Conservation (phyloP, 176 grass and related monocot species). For the Carex littledalei region DNA sequence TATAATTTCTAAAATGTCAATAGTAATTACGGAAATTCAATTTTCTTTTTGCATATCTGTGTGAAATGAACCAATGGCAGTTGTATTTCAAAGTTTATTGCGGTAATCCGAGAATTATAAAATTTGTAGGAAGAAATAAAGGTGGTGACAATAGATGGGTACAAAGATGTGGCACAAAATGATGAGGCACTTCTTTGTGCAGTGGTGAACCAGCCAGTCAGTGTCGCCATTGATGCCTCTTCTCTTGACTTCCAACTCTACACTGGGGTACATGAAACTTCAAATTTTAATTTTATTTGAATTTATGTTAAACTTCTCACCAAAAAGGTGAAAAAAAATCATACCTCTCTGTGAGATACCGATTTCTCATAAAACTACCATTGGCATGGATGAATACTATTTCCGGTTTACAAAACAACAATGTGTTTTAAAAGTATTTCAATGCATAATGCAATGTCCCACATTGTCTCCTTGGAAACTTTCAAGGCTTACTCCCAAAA, state of each 20-base stretch:
- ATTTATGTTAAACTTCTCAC: not conserved
- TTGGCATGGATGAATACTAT: not conserved
- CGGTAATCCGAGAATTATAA: not conserved
- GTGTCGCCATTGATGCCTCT: slow-evolving; percentile 47
- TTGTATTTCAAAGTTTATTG: not conserved
- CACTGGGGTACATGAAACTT: slow-evolving; percentile 32
- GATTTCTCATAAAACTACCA: not conserved
- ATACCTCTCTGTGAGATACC: not conserved
- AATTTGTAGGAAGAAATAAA: slow-evolving; percentile 34
- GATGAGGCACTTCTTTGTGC: slow-evolving; percentile 38
- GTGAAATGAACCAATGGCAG: not conserved
- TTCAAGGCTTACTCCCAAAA: not conserved
- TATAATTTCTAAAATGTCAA: no score
- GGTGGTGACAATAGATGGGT: slow-evolving; percentile 39
- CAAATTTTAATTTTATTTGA: no score
- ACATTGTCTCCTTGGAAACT: not conserved
- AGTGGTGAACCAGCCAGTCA: slow-evolving; percentile 35
- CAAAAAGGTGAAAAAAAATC: not conserved
- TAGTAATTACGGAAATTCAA: no score
- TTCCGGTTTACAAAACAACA: not conserved
- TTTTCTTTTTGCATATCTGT: not conserved
- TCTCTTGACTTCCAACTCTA: slow-evolving; percentile 47
- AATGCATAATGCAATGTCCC: not conserved
- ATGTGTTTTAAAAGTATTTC: not conserved
- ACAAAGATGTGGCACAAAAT: slow-evolving; percentile 35